Base-by-base conservation (phyloP, 352 stramenopile species). In the Phytophthora colocasiae region DNA sequence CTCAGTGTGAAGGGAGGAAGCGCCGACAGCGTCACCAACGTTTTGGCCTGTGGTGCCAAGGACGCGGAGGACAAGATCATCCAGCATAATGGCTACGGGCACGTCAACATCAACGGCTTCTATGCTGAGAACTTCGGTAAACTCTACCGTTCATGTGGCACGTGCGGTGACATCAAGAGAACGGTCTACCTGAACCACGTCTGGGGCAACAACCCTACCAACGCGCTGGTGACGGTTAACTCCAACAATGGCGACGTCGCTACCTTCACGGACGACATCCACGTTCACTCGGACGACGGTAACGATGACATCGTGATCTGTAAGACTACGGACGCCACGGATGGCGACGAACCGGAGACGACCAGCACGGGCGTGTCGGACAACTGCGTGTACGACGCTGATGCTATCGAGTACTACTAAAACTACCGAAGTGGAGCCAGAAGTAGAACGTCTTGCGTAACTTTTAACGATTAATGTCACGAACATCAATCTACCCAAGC, bases 21-120 rank as follows among this genome's bases (percentile, higher is more conserved):
- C 11, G 55, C 60, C 10, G 29, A 57, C 50, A 78, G 70, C 40
- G 55, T 78, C 27, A 73, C 68, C 10, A 67, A 73, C 32, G 65
- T 80, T 19, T 46, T 77, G 10, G 76, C 67, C 53, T 64, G 63
- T 34, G 65, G 63, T 26, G 60, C 67, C 29, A 63, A 58, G 41
- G 47, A 61, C 24, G 69, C 69, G 34, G 63, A 78, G 34, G 61
- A 87, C 76, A 87, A 87, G 63, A 61, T 73, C 64, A 72, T 80
- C 47, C 72, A 80, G 52, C 69, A 78, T 59, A 80, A 80, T 14
- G 72, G 72, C 48, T 70, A 75, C 49, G 72, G 72, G 11, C 69
- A 64, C 39, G 72, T 80, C 45, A 78, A 69, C 46, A 78, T 80
- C 66, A 68, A 80, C 40, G 66, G 68, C 24, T 80, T 80, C 68